Conservation (phyloP, 1,284 basidiomycete species). For the Ustilago curta region DNA sequence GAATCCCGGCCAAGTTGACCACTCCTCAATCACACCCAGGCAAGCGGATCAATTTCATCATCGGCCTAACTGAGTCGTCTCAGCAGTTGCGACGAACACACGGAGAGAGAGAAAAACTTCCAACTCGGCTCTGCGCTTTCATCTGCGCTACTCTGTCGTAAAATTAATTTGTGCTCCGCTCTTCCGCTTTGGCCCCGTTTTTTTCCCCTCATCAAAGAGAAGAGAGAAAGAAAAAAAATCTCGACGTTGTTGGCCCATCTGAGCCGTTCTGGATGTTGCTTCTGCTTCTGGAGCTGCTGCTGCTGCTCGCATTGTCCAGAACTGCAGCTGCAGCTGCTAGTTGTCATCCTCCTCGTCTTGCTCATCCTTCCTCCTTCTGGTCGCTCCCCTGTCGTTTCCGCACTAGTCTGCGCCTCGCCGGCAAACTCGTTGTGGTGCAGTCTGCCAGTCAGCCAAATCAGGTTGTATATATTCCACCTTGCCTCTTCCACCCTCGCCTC, state of each 20-base stretch:
- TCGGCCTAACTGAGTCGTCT: too few relatives aligned
- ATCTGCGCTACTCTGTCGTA: neutral
- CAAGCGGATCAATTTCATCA: too few relatives aligned
- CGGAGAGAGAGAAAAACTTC: neutral
- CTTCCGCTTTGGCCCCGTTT: neutral
- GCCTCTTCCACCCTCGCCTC: neutral
- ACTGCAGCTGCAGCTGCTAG: constrained; percentile 1
- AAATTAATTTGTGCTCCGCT: neutral
- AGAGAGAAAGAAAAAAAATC: neutral
- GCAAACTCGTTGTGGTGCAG: neutral
- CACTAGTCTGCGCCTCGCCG: neutral
- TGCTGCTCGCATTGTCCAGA: neutral
- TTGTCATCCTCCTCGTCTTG: neutral
- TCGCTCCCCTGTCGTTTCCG: neutral
- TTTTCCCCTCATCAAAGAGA: neutral
- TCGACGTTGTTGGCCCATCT: constrained; percentile 5
- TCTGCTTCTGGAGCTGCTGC: neutral
- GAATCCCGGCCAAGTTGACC: too few relatives aligned
- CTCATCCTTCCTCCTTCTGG: neutral
- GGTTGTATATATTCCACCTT: neutral
- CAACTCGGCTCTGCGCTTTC: neutral
- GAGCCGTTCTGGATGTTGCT: constrained; percentile 2
- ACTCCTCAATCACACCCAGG: too few relatives aligned
- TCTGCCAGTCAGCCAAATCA: too few relatives aligned
- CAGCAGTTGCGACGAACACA: too few relatives aligned